A percentile compares a stretch with the other conserved stretches of the same genome.
These are phyloP conservation scores for Neurospora tetraspora DNA, from an alignment of 495 filamentous ascomycete genomes.

Conservation along the genomic window DNA sequence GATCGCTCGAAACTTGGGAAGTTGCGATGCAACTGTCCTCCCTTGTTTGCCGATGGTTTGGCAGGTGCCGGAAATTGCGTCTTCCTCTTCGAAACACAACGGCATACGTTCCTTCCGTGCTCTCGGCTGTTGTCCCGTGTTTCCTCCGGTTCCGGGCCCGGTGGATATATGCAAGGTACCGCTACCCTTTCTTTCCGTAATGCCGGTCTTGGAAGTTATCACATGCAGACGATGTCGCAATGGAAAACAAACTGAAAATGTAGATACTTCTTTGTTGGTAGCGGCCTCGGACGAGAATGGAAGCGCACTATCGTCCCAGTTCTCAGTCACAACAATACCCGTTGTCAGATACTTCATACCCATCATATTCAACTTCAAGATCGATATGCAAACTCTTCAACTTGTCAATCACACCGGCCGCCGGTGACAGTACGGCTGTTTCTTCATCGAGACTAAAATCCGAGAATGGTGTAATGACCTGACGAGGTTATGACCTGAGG, in stretches of 20 bases:
- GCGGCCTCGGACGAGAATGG: background rate
- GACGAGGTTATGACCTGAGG: background rate
- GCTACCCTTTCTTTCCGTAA: background rate
- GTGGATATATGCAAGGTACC: background rate
- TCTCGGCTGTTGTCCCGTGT: background rate
- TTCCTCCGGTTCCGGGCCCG: background rate
- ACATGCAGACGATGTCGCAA: background rate
- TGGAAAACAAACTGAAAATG: background rate
- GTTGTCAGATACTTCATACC: background rate
- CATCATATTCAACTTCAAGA: background rate
- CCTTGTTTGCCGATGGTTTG: background rate
- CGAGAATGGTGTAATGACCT: background rate
- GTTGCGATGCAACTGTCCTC: background rate
- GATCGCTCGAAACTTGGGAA: background rate
- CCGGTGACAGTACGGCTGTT: background rate
- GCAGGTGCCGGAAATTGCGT: background rate
- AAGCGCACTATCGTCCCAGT: background rate
- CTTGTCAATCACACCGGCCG: background rate
- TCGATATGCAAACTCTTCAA: background rate
- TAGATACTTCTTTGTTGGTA: background rate
- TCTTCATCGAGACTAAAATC: background rate
- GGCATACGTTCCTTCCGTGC: background rate
- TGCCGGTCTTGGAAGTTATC: background rate
- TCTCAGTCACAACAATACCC: background rate
- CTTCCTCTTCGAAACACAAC: background rate